Percentiles rank a stretch among this genome's conserved stretches.
Conservation (phyloP, 169 alveolate genomes). For the Plasmodium coatneyi region DNA sequence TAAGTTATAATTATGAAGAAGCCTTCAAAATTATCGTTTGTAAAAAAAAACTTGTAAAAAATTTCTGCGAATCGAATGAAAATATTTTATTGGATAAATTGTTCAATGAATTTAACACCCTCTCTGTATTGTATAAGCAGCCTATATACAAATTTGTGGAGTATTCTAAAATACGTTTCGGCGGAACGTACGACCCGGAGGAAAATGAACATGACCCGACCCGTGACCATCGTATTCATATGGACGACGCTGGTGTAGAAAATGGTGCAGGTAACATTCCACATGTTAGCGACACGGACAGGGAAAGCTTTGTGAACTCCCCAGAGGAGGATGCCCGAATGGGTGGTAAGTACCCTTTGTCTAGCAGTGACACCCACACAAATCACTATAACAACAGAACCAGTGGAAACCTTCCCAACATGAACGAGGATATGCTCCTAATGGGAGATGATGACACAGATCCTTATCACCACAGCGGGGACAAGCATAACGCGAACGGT, state of each 20-base stretch:
- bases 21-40: conserved; percentile 73
- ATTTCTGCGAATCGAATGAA: conserved; percentile 73
- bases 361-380: background rate
- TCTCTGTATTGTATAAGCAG: conserved; percentile 65
- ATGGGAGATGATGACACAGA: background rate
- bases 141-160: conserved; percentile 49
- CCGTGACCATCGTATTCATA: background rate
- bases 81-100: conserved; percentile 66
- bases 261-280: background rate
- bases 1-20: conserved; percentile 74
- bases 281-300: background rate
- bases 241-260: background rate
- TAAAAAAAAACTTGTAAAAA: conserved; percentile 71
- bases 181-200: conserved; percentile 57
- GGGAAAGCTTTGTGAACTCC: background rate
- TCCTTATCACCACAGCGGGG: background rate
- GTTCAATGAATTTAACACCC: conserved; percentile 67
- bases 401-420: conserved; percentile 17
- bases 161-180: conserved; percentile 63
- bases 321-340: background rate
- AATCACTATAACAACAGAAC: background rate
- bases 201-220: conserved; percentile 9
- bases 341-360: background rate
- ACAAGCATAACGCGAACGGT: background rate
- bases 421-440: conserved; percentile 35